Conservation (phyloP, 257 asterid species). For the Penstemon davidsonii region DNA sequence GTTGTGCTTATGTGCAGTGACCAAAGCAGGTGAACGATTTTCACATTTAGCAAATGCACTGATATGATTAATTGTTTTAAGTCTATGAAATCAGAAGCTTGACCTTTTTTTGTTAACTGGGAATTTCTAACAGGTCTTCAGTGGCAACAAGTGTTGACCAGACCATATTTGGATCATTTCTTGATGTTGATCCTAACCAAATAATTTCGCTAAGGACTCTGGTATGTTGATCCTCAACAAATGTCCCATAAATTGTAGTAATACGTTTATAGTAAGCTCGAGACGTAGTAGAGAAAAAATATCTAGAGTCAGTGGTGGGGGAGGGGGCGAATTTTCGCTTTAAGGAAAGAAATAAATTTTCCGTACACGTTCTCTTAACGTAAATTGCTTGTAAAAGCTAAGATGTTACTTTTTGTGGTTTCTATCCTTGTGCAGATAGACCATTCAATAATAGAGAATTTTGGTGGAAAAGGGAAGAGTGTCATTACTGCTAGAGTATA, state of each 20-base stretch:
- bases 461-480: constrained; percentile 46
- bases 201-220: constrained; percentile 46
- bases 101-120: not conserved
- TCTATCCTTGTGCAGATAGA: constrained; percentile 35
- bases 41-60: too few relatives aligned
- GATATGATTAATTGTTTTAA: too few relatives aligned
- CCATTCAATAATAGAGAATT: constrained; percentile 42
- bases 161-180: constrained; percentile 44
- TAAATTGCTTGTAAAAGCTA: not conserved
- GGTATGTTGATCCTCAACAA: constrained; percentile 24
- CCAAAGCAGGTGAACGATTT: constrained; percentile 44
- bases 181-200: constrained; percentile 45
- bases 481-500: constrained; percentile 42
- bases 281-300: too few relatives aligned
- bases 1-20: constrained; percentile 58
- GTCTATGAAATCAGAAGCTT: not conserved
- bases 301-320: too few relatives aligned
- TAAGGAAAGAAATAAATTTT: too few relatives aligned
- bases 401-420: not conserved
- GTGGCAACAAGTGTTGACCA: constrained; percentile 33
- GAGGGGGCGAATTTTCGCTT: too few relatives aligned
- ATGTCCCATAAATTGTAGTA: not conserved
- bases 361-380: too few relatives aligned
- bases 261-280: too few relatives aligned
- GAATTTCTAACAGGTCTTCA: constrained; percentile 43